phyloP scores from a whole-genome alignment of 768 basidiomycete genomes.

The Phanerochaete sordida region DNA sequence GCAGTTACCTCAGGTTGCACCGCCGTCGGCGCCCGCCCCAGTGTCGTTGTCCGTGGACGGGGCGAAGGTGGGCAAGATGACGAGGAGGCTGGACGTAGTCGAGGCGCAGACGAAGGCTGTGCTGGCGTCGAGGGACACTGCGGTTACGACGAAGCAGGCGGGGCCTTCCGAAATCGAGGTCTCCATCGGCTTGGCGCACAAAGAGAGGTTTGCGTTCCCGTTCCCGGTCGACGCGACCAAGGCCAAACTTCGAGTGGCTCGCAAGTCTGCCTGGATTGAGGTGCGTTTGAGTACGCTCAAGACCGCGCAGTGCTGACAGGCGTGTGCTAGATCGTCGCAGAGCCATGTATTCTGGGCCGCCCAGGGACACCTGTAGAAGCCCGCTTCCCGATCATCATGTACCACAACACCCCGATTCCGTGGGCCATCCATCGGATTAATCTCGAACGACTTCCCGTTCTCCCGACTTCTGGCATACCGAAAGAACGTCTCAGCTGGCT shows the following conservation, averaged over 20 bases:
- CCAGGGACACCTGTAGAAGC: background rate
- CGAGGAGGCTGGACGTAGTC: background rate
- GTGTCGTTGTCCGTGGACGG: background rate
- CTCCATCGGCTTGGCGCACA: background rate
- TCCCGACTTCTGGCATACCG: background rate
- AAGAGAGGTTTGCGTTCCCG: background rate
- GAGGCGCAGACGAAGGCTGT: background rate
- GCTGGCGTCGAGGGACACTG: background rate
- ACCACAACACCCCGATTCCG: background rate
- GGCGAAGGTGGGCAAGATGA: background rate
- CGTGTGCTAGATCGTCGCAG: background rate
- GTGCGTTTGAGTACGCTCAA: background rate
- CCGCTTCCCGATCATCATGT: background rate
- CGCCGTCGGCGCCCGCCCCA: no score
- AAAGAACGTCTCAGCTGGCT: background rate
- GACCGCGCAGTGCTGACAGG: no score
- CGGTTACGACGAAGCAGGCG: background rate
- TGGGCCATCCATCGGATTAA: constrained; percentile 3
- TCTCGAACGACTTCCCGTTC: constrained; percentile 2
- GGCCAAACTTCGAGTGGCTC: background rate
- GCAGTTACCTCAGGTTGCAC: background rate
- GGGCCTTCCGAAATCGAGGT: background rate
- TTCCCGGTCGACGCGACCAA: background rate
- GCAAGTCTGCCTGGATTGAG: constrained; percentile 4
- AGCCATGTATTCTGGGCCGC: background rate